Conservation (phyloP, 2,329 filamentous ascomycete species). For the Trichoderma sp. region DNA sequence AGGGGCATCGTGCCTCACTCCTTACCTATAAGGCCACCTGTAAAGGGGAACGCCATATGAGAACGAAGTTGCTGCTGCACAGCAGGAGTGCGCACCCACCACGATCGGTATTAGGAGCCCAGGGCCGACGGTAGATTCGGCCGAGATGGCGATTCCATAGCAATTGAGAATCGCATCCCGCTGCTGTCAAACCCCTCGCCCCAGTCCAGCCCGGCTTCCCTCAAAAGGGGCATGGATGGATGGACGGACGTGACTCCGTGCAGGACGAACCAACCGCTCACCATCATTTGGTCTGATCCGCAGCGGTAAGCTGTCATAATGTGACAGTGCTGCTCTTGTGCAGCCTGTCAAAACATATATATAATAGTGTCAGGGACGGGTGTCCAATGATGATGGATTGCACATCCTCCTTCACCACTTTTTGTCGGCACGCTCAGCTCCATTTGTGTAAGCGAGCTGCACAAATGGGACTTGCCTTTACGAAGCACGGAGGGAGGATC, state of each 20-base stretch:
- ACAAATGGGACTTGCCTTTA: neutral
- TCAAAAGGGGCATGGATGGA: neutral
- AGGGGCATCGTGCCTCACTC: neutral
- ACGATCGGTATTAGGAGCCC: neutral
- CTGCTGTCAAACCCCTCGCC: constrained; percentile 1
- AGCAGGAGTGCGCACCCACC: neutral
- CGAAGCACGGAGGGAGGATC: neutral
- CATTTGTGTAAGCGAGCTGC: constrained; percentile 8
- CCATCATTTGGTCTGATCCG: neutral
- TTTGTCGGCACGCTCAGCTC: neutral
- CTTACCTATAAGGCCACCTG: neutral
- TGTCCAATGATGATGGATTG: neutral
- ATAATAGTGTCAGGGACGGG: neutral
- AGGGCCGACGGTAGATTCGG: neutral
- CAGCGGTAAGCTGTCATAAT: constrained; percentile 9
- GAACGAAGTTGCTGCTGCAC: neutral
- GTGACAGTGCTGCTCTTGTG: neutral
- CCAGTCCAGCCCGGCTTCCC: too few relatives aligned
- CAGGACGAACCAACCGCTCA: neutral
- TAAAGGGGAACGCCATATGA: neutral
- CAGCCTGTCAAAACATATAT: neutral
- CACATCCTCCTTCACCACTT: neutral
- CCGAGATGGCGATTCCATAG: neutral
- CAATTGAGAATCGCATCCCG: neutral
- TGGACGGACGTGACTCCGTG: neutral